Base-by-base conservation (phyloP, 345 rosid genomes). In the Salix dunnii region DNA sequence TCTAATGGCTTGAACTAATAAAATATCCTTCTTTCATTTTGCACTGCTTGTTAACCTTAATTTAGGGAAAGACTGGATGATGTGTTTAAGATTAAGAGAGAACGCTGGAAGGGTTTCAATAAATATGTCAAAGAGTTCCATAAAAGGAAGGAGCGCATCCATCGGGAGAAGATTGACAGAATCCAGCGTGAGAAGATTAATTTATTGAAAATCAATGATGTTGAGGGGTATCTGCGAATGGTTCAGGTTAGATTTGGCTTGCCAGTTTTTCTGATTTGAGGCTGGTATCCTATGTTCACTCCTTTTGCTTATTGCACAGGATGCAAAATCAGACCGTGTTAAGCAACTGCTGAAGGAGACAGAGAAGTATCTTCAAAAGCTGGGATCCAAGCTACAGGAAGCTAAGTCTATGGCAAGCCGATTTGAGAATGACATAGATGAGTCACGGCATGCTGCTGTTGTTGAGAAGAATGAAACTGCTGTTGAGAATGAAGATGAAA, bases 171-270 rank as follows among this genome's bases (percentile, higher is more conserved):
- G 88, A 88, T 89, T 71, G 98, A 94, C 88, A 91, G 92, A 81
- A 94, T 94, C 72, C 98, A 94, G 79, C 92, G 98, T 28, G 98
- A 94, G 89, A 94, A 94, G 87, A 92, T 94, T 77, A 94, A 92
- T 85, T 78, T 94, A 73, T 86, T 94, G 72, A 94, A 94, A 88
- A 94, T 94, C 72, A 94, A 92, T 87, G 98, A 94, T 78, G 97
- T 94, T 65, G 98, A 94, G 89, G 98, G 98, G 74, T 94, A 94
- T 88, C 85, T 94, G 78, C 91, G 98, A 76, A 94, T 94, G 96
- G 97, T 94, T 81, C 91, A 94, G 97, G 98, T 91, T 80, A 72
- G 90, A 36, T 48, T 62, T 77, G 5, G 53, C 62, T 64, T 58
- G 27, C 77, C 78, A 58, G 55, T 74, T 49, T 73, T 70, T n/a